A percentile compares a stretch with the other conserved stretches of the same genome.
Evolutionary conservation across 805 yeast genomes (phyloP).

Genomic region (Lipomyces mesembrius): DNA sequence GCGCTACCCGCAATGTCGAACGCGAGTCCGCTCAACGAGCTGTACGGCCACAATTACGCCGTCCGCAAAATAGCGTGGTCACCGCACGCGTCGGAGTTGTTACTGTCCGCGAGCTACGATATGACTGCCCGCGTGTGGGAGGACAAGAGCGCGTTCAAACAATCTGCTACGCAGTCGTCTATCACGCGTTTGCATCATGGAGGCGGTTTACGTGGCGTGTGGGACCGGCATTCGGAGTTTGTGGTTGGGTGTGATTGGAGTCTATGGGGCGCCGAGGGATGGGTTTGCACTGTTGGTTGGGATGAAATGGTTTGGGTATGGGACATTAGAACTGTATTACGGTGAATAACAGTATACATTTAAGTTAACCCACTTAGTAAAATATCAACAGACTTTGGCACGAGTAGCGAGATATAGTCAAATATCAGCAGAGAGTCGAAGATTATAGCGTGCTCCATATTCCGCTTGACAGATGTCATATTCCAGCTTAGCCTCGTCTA

Average conservation of each 20-base stretch:
- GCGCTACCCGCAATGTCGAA: constrained; percentile 43
- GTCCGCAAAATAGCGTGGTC: constrained; percentile 84
- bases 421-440: not conserved
- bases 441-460: not conserved
- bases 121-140: constrained; percentile 91
- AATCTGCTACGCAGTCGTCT: constrained; percentile 54
- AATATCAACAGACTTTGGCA: not conserved
- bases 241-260: constrained; percentile 95
- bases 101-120: constrained; percentile 83
- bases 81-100: constrained; percentile 75
- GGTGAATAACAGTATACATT: constrained; percentile 1
- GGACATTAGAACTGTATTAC: constrained; percentile 58
- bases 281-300: constrained; percentile 95
- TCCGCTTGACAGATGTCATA: not conserved
- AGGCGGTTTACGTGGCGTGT: constrained; percentile 60
- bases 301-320: constrained; percentile 92
- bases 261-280: constrained; percentile 94
- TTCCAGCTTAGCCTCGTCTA: not conserved
- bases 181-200: constrained; percentile 46
- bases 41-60: constrained; percentile 88
- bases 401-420: not conserved
- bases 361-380: not conserved
- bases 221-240: constrained; percentile 80
- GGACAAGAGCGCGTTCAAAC: constrained; percentile 66
- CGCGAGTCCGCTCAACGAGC: constrained; percentile 68